Percentiles rank a stretch among this genome's conserved stretches.
Conservation (phyloP, 768 basidiomycete genomes). For the Wakefieldia striispora region DNA sequence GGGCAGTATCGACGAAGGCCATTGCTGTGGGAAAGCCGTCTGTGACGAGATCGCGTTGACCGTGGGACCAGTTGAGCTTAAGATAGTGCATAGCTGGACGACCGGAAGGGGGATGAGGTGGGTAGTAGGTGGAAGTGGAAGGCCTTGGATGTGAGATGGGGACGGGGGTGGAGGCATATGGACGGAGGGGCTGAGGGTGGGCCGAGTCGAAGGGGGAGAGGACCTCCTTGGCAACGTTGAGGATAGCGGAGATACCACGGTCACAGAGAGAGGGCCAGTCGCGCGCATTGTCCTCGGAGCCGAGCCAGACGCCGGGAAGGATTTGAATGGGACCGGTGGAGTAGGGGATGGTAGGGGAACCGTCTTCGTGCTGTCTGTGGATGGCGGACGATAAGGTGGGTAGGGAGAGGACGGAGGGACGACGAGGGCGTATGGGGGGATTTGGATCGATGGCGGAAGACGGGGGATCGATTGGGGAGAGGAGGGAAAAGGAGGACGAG, state of each 20-base stretch:
- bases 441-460: slow-evolving; percentile 34
- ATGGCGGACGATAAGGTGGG: slow-evolving; percentile 54
- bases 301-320: slow-evolving; percentile 84
- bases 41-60: slow-evolving; percentile 83
- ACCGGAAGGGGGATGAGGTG: slow-evolving; percentile 63
- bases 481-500: slow-evolving; percentile 53
- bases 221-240: slow-evolving; percentile 95
- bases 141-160: slow-evolving; percentile 39
- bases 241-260: slow-evolving; percentile 72
- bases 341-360: slow-evolving; percentile 66
- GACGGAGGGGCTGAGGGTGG: slow-evolving; percentile 48
- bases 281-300: slow-evolving; percentile 87
- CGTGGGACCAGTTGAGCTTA: slow-evolving; percentile 90
- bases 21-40: slow-evolving; percentile 79
- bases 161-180: slow-evolving; percentile 68
- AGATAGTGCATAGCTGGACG: slow-evolving; percentile 84
- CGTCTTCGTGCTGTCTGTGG: slow-evolving; percentile 65
- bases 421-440: slow-evolving; percentile 43
- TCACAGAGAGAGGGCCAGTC: slow-evolving; percentile 73
- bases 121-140: slow-evolving; percentile 55
- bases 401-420: slow-evolving; percentile 73
- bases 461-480: slow-evolving; percentile 32
- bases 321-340: slow-evolving; percentile 79
- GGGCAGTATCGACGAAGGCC: slow-evolving; percentile 74
- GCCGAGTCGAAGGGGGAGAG: slow-evolving; percentile 60